Base-by-base conservation (phyloP, 2,329 filamentous ascomycete genomes). In the Trichophyton equinum region DNA sequence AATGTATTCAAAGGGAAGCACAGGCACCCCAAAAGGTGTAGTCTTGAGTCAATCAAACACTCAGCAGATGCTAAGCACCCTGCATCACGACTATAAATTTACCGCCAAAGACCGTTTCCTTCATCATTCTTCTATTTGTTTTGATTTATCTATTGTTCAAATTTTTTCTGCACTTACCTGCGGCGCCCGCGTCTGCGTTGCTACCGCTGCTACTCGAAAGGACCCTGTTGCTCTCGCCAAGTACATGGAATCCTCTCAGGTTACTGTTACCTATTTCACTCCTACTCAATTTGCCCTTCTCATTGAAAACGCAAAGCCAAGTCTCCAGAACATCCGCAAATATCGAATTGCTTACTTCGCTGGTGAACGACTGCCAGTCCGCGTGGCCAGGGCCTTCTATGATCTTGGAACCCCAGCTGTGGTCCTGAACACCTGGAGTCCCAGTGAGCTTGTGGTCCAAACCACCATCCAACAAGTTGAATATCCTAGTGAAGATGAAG, bases 401-500 rank as follows among this genome's bases (percentile, higher is more conserved):
- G 60, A 64, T 18, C 61, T 68, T 18, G 53, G 36, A 18, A 57
- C 56, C 20, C 64, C 67, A 11, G 62, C 64, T n/a, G 60, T 61
- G 40, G 33, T 66, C 8, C 62, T 62, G 46, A 68, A 68, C 44
- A 63, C 61, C 11, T 68, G 64, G 49, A 64, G 67, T 11, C 67
- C 66, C 3, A 62, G 65, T 11, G 67, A 68, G 49, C 59, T 65
- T 53, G 58, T 66, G 22, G 60, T 62, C 1, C 59, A 64, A 27
- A 63, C 60, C 11, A 62, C 55, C 7, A 1, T 71, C 76, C 1
- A 68, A 67, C 20, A 74, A 78, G 62, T 68, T 77, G 44, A 58
- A 53, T 61, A 62, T 13, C 72, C 87, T 40, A 73, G 83, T 59
- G 76, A 79, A 42, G 80, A 85, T 53, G 75, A 79, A 4, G 76